These are phyloP conservation scores for Penicilliopsis zonata DNA, from an alignment of 495 filamentous ascomycete species.

Conservation along the genomic window DNA sequence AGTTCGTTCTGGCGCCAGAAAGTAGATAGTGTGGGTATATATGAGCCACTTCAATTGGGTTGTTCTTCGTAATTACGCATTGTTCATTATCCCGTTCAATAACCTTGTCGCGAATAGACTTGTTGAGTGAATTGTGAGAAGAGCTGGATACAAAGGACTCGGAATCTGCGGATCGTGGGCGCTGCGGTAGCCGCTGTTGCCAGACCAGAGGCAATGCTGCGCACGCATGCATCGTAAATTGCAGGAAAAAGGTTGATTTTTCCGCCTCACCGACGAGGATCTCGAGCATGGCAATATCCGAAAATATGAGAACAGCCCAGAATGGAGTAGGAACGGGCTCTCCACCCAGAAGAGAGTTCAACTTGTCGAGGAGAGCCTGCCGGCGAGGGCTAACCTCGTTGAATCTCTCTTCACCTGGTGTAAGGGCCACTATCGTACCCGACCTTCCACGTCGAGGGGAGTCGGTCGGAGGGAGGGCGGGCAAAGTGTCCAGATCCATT, in stretches of 20 bases:
- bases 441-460: too few species aligned
- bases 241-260: conserved; percentile 1
- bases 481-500: too few species aligned
- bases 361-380: too few species aligned
- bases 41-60: conserved; percentile 1
- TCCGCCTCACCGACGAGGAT: conserved; percentile 2
- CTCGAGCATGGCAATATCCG: conserved; percentile 2
- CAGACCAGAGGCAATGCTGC: conserved; percentile 2
- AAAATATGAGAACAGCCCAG: conserved; percentile 3
- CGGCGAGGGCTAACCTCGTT: too few species aligned
- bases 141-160: too few species aligned
- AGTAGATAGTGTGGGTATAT: not conserved
- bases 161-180: too few species aligned
- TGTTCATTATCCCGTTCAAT: not conserved
- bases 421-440: too few species aligned
- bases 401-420: too few species aligned
- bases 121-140: too few species aligned
- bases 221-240: conserved; percentile 5
- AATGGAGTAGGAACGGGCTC: conserved; percentile 1
- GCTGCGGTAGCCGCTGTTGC: not conserved
- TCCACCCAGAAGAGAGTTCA: too few species aligned
- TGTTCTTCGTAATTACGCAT: not conserved
- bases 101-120: too few species aligned
- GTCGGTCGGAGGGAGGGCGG: too few species aligned
- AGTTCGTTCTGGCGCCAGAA: not conserved